phyloP scores from a whole-genome alignment of 495 filamentous ascomycete species.

The Chlorociboria aeruginascens region DNA sequence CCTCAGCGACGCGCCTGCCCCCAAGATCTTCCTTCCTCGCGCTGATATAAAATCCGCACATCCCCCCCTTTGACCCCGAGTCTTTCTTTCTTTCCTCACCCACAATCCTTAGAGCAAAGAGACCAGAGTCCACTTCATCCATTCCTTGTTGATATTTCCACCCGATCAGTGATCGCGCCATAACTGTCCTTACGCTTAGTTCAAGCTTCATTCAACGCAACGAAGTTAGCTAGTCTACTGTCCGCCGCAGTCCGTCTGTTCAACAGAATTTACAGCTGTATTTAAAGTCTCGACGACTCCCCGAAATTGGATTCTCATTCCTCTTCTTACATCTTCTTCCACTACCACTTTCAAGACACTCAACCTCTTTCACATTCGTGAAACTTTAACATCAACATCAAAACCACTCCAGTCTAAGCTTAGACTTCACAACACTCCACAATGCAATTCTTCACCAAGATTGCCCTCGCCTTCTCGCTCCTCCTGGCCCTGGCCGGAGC shows the following conservation, averaged over 20 bases:
- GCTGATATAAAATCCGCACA: too few species aligned
- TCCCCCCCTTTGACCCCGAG: too few species aligned
- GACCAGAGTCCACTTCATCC: too few species aligned
- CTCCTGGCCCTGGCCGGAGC: constrained; percentile 23
- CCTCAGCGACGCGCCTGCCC: too few species aligned
- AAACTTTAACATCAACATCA: constrained; percentile 1
- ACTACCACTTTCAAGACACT: constrained; percentile 13
- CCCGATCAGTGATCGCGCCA: too few species aligned
- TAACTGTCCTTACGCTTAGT: constrained; percentile 4
- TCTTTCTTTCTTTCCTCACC: too few species aligned
- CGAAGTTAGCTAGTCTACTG: constrained; percentile 5
- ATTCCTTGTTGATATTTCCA: too few species aligned
- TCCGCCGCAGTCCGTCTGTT: constrained; percentile 12
- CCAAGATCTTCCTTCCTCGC: too few species aligned
- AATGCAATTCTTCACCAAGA: constrained; percentile 14
- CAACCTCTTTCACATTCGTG: constrained; percentile 1
- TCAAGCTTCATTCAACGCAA: constrained; percentile 1
- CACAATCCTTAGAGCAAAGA: too few species aligned
- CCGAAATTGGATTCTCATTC: not conserved
- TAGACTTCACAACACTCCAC: too few species aligned
- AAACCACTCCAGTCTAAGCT: constrained; percentile 1
- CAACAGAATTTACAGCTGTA: constrained; percentile 2
- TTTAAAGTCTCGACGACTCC: constrained; percentile 10
- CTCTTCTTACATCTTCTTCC: not conserved
- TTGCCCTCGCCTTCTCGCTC: constrained; percentile 17